Evolutionary conservation across 148 eudicot species (phyloP).

Genomic region (Fagopyrum homotropicum): DNA sequence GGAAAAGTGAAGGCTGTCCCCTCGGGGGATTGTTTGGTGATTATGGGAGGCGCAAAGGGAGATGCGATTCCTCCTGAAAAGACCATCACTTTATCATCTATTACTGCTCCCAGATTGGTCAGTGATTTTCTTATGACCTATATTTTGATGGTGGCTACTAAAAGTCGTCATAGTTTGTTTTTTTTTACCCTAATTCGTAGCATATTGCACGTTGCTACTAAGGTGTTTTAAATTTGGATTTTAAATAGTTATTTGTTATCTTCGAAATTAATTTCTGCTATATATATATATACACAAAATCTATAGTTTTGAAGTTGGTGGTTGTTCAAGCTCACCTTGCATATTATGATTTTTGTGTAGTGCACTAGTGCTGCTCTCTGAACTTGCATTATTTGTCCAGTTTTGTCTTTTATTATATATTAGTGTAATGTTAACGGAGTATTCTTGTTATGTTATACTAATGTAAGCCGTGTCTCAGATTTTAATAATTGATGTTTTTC

Average conservation of each 20-base stretch:
- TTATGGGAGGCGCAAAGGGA: conserved; percentile 60
- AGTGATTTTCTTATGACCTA: conserved; percentile 13
- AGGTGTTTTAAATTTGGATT: not conserved
- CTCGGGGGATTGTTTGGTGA: conserved; percentile 86
- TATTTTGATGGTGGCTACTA: not conserved
- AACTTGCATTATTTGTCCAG: not conserved
- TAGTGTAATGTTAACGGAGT: not conserved
- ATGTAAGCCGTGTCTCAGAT: not conserved
- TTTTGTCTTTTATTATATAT: not conserved
- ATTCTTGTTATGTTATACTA: not conserved
- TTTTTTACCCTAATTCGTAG: not conserved
- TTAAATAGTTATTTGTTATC: not conserved
- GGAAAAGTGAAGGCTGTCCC: conserved; percentile 93
- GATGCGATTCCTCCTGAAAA: conserved; percentile 70
- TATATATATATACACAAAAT: not conserved
- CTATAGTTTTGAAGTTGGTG: not conserved
- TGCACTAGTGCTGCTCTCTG: not conserved
- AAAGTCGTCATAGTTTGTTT: conserved; percentile 1
- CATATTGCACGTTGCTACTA: not conserved
- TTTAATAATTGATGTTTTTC: not conserved
- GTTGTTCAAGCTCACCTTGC: not conserved
- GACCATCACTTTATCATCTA: conserved; percentile 69
- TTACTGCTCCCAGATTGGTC: conserved; percentile 88
- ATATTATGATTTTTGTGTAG: not conserved
- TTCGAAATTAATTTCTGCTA: conserved; percentile 5